phyloP scores from a whole-genome alignment of 768 basidiomycete genomes.

The Termitomyces titanicus region DNA sequence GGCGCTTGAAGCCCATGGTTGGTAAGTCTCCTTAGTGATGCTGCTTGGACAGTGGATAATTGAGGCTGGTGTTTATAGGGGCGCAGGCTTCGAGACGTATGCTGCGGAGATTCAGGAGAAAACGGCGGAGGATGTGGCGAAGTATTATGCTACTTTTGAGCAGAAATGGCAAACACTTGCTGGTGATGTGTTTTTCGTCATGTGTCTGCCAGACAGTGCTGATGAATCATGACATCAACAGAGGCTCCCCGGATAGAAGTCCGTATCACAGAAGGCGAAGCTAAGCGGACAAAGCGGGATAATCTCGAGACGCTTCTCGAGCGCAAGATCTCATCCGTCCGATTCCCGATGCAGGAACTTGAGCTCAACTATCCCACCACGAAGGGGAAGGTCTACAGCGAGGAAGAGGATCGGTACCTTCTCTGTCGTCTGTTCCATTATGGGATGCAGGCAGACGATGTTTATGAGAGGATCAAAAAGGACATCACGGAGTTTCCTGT shows the following conservation, averaged over 20 bases:
- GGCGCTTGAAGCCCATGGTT: constrained; percentile 65
- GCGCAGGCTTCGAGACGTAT: constrained; percentile 61
- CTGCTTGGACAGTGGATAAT: neutral
- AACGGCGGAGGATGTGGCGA: constrained; percentile 68
- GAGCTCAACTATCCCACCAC: constrained; percentile 94
- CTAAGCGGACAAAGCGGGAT: constrained; percentile 82
- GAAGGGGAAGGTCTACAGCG: constrained; percentile 94
- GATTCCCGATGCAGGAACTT: constrained; percentile 95
- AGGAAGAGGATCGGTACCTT: constrained; percentile 96
- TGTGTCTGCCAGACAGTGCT: neutral
- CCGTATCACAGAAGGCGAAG: constrained; percentile 87
- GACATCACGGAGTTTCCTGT: constrained; percentile 97
- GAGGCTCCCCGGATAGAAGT: constrained; percentile 79
- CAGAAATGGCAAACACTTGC: constrained; percentile 85
- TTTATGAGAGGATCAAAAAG: constrained; percentile 93
- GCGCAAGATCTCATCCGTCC: constrained; percentile 78
- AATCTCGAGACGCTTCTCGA: constrained; percentile 76
- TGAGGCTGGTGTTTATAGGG: constrained; percentile 37
- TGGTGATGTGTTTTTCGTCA: constrained; percentile 38
- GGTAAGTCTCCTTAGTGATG: constrained; percentile 41
- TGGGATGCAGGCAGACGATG: constrained; percentile 84
- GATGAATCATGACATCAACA: constrained; percentile 18
- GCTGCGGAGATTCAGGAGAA: constrained; percentile 86
- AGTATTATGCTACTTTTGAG: constrained; percentile 82
- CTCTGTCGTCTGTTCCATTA: constrained; percentile 88